Conservation (phyloP, 2,329 filamentous ascomycete species). For the Trematosphaeria pertusa region DNA sequence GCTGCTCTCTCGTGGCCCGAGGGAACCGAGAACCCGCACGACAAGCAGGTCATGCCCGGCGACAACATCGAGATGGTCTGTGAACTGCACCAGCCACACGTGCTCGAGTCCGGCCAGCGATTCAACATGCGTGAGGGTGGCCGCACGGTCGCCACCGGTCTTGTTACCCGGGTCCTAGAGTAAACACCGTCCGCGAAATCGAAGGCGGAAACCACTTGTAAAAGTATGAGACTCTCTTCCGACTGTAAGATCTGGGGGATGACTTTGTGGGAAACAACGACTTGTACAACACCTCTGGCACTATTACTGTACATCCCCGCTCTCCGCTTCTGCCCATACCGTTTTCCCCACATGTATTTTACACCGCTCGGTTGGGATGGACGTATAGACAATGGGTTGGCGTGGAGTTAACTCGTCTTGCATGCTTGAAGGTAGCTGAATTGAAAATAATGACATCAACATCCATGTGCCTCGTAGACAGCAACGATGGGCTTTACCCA, state of each 20-base stretch:
- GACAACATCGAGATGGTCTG: conserved; percentile 99
- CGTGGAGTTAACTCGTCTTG: conserved; percentile 3
- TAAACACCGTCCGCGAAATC: conserved; percentile 21
- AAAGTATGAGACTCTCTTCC: conserved; percentile 1
- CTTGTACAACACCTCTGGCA: conserved; percentile 17
- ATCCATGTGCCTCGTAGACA: no score
- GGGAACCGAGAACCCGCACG: conserved; percentile 72
- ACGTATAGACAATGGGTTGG: conserved; percentile 14
- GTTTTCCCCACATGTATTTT: conserved; percentile 9
- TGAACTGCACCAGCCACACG: conserved; percentile 82
- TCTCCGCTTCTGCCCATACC: conserved; percentile 13
- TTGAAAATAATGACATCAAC: conserved; percentile 1
- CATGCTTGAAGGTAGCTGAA: background rate
- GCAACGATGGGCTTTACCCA: background rate
- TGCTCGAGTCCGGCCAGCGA: conserved; percentile 88
- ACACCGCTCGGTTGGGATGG: conserved; percentile 1
- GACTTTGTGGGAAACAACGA: conserved; percentile 5
- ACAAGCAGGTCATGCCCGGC: conserved; percentile 93
- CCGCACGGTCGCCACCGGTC: conserved; percentile 57
- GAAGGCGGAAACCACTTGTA: background rate
- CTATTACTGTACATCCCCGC: conserved; percentile 14
- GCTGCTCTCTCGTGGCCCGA: conserved; percentile 87
- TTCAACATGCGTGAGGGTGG: conserved; percentile 99
- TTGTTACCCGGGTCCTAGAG: conserved; percentile 47
- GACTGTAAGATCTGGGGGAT: conserved; percentile 7